These are phyloP conservation scores for Gynostemma pentaphyllum DNA, from an alignment of 306 rosid species.

Conservation along the genomic window DNA sequence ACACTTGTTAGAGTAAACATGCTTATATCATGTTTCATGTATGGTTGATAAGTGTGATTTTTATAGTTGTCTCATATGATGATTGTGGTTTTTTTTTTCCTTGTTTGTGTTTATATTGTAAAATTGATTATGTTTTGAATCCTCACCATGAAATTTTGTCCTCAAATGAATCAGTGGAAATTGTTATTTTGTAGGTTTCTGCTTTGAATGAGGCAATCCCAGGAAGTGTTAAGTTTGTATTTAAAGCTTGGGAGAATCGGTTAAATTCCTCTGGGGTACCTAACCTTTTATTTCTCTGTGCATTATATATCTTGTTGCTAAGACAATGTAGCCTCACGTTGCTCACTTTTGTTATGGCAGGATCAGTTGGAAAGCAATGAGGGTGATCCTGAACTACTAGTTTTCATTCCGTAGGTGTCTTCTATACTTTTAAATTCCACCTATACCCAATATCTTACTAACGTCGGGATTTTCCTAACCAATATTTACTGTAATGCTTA, in stretches of 20 bases:
- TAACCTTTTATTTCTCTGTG: neutral
- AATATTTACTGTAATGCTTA: neutral
- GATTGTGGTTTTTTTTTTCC: neutral
- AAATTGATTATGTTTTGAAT: neutral
- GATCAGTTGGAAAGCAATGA: slow-evolving; percentile 89
- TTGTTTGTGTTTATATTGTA: neutral
- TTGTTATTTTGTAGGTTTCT: slow-evolving; percentile 37
- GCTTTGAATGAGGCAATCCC: slow-evolving; percentile 86
- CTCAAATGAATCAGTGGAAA: neutral
- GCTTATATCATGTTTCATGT: neutral
- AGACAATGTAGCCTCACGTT: neutral
- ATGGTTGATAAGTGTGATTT: neutral
- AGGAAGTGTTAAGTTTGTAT: slow-evolving; percentile 77
- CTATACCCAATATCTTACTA: neutral
- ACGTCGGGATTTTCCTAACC: neutral
- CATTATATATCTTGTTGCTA: neutral
- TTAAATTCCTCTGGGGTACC: slow-evolving; percentile 63
- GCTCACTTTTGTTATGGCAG: slow-evolving; percentile 19
- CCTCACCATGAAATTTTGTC: neutral
- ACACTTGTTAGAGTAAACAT: too few relatives aligned
- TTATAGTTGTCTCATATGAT: neutral
- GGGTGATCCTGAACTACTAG: slow-evolving; percentile 95
- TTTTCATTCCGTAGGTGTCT: slow-evolving; percentile 67
- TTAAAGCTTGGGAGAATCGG: slow-evolving; percentile 94
- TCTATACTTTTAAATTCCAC: neutral